phyloP scores from a whole-genome alignment of 768 basidiomycete species.

The Calvatia gigantea region DNA sequence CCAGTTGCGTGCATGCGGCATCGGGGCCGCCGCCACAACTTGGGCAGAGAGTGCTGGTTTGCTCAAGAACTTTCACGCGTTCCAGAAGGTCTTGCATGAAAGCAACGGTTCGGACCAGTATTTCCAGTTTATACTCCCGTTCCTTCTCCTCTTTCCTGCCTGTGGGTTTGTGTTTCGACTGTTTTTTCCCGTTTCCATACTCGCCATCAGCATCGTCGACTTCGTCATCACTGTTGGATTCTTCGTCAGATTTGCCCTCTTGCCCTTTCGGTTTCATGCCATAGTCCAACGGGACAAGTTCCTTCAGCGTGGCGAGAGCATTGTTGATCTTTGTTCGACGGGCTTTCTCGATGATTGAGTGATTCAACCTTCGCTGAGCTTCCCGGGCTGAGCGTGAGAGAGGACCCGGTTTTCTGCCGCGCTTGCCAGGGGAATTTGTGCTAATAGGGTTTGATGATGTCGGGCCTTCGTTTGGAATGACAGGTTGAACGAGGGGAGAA shows the following conservation, averaged over 20 bases:
- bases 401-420: slow-evolving; percentile 71
- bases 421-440: slow-evolving; percentile 38
- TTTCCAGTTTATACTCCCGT: slow-evolving; percentile 92
- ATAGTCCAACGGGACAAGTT: slow-evolving; percentile 68
- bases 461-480: not conserved
- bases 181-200: slow-evolving; percentile 23
- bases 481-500: slow-evolving; percentile 10
- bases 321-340: slow-evolving; percentile 95
- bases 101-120: slow-evolving; percentile 77
- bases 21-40: slow-evolving; percentile 16
- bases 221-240: slow-evolving; percentile 34
- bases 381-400: slow-evolving; percentile 78
- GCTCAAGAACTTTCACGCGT: slow-evolving; percentile 42
- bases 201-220: slow-evolving; percentile 33
- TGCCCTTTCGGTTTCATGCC: slow-evolving; percentile 21
- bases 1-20: not conserved
- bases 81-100: slow-evolving; percentile 71
- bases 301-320: slow-evolving; percentile 71
- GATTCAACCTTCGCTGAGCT: slow-evolving; percentile 87
- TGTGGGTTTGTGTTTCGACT: slow-evolving; percentile 28
- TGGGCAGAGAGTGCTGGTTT: slow-evolving; percentile 19
- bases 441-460: slow-evolving; percentile 9
- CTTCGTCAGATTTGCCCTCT: slow-evolving; percentile 31
- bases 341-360: slow-evolving; percentile 92
- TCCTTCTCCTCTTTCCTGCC: slow-evolving; percentile 58